Evolutionary conservation across 345 rosid species (phyloP), one percentile per base, ranked within the genome.

Genomic region (Linum lewisii): DNA sequence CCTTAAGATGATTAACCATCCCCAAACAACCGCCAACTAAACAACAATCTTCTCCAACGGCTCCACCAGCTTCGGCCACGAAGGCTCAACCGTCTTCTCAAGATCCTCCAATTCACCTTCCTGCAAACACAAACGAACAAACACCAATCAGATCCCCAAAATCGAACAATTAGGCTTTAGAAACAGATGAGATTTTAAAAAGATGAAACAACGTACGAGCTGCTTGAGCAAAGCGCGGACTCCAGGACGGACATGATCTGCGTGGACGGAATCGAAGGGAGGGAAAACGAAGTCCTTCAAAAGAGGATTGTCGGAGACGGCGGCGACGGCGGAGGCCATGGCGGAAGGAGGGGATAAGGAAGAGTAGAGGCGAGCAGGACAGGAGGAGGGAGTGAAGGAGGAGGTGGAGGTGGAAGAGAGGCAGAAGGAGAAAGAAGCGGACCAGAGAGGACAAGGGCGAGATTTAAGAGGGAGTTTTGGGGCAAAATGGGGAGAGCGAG

Each of bases 1-100:
- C 63, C 77, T 88, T 92, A 44, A 92, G 90, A 72, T 88, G 96
- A 75, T 79, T 77, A 60, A 88, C 75, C 44, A 83, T 74, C 49
- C 86, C 98, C 93, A 92, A 65, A 82, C 85, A 26, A 92, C 83
- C 57, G 72, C 11, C 73, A 86, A 69, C 4, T 66, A 72, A 74
- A 84, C 98, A 20, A 77, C 51, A 65, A 88, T 80, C 84, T 75
- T 92, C 88, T 86, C 96, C 71, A 88, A 57, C n/a, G 96, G 96
- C 75, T 86, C 96, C 73, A 85, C 93, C 68, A 92, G 73, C 66
- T 86, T 88, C 47, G 86, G 77, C 98, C 98, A 92, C 2, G 95
- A 70, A 0, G 96, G 94, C 69, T 86, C 89, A 58, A 84, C 84
- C 0, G 75, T 70, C 49, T 70, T 83, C 73, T 88, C 95, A 66